Conservation (phyloP, 305 asterid species). For the Solanum hybrid region DNA sequence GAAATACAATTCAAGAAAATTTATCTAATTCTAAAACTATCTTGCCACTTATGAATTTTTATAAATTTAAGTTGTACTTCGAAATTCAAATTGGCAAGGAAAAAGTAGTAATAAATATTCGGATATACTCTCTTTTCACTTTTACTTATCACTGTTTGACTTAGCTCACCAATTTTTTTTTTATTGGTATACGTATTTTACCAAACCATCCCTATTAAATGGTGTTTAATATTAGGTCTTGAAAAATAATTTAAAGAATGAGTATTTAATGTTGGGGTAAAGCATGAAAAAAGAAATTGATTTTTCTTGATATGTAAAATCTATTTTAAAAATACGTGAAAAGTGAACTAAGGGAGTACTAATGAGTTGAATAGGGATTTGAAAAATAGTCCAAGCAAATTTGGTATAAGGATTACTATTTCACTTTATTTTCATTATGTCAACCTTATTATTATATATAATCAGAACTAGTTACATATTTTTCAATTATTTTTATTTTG, state of each 20-base stretch:
- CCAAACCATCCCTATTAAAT: not conserved
- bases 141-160: too few relatives aligned
- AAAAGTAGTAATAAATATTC: not conserved
- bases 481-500: not conserved
- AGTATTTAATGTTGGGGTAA: too few relatives aligned
- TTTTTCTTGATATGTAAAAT: too few relatives aligned
- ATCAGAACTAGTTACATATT: too few relatives aligned
- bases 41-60: not conserved
- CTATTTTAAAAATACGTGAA: too few relatives aligned
- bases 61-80: not conserved
- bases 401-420: not conserved
- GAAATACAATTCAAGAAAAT: not conserved
- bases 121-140: rapidly evolving
- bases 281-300: too few relatives aligned
- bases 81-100: not conserved
- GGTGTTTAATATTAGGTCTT: not conserved
- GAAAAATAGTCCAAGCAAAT: not conserved
- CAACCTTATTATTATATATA: not conserved
- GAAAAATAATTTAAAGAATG: too few relatives aligned
- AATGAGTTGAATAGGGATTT: too few relatives aligned
- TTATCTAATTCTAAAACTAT: not conserved
- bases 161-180: too few relatives aligned
- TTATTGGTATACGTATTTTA: too few relatives aligned
- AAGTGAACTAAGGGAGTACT: too few relatives aligned
- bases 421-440: not conserved